Evolutionary conservation across 164 flowering plant genomes (phyloP).

Genomic region (Saururus chinensis): DNA sequence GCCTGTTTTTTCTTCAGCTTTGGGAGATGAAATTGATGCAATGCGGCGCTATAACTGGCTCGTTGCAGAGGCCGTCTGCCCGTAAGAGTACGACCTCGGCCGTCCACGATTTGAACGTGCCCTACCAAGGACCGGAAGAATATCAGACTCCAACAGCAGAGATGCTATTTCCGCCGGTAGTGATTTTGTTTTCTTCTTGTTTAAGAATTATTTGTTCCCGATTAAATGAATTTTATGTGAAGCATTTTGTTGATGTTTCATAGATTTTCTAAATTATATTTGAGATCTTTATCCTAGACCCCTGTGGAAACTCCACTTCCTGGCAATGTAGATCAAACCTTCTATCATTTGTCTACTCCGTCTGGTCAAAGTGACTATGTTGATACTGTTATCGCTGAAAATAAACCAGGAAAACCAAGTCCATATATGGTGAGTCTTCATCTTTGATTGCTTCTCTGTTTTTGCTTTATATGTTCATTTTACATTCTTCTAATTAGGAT

Average conservation of each 20-base stretch:
- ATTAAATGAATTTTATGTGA: neutral
- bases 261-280: neutral
- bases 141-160: constrained; percentile 20
- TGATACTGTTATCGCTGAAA: neutral
- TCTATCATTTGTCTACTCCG: constrained; percentile 6
- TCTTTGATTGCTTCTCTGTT: neutral
- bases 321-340: constrained; percentile 4
- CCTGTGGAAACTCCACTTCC: constrained; percentile 15
- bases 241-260: neutral
- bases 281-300: constrained; percentile 6
- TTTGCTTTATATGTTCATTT: neutral
- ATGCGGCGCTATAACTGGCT: constrained; percentile 12
- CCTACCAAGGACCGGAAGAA: constrained; percentile 15
- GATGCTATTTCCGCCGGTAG: constrained; percentile 17
- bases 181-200: neutral
- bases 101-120: constrained; percentile 15
- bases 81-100: constrained; percentile 5
- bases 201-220: too few species aligned
- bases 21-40: constrained; percentile 19
- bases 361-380: constrained; percentile 10
- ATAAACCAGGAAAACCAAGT: constrained; percentile 7
- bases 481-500: neutral
- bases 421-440: constrained; percentile 5
- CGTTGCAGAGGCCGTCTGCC: constrained; percentile 8
- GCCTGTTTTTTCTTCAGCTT: constrained; percentile 4